Percentiles rank a stretch among this genome's conserved stretches.
These are phyloP conservation scores for Drechslerella dactyloides DNA, from an alignment of 2,329 filamentous ascomycete species.

Conservation along the genomic window DNA sequence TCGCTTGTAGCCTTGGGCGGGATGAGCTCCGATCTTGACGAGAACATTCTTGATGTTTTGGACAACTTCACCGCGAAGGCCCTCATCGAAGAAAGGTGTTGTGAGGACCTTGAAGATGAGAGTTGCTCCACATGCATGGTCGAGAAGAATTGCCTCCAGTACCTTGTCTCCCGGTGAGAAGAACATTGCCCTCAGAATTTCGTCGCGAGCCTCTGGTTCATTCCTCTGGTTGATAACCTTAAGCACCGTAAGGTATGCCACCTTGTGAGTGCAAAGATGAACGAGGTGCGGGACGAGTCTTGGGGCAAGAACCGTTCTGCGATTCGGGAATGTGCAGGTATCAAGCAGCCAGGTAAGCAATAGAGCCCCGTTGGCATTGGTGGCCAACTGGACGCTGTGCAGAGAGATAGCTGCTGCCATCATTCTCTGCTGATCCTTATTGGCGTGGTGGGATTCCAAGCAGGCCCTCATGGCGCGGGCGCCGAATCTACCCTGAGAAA, in stretches of 20 bases:
- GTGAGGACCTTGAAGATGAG: conserved; percentile 98
- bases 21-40: conserved; percentile 86
- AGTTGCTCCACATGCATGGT: conserved; percentile 90
- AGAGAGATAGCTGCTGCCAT: conserved; percentile 93
- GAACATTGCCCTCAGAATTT: conserved; percentile 87
- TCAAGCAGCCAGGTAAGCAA: conserved; percentile 97
- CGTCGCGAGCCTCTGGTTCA: conserved; percentile 88
- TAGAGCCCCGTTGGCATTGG: conserved; percentile 92
- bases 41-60: conserved; percentile 92
- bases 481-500: conserved; percentile 90
- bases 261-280: conserved; percentile 96
- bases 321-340: conserved; percentile 91
- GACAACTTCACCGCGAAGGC: conserved; percentile 82
- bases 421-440: conserved; percentile 93
- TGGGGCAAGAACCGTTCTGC: conserved; percentile 88
- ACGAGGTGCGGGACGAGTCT: conserved; percentile 90
- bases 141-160: conserved; percentile 85
- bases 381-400: conserved; percentile 93
- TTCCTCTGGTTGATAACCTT: conserved; percentile 99
- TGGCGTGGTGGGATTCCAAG: conserved; percentile 91
- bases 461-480: conserved; percentile 96
- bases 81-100: conserved; percentile 95
- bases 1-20: conserved; percentile 94
- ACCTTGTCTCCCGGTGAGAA: conserved; percentile 86
- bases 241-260: conserved; percentile 92